phyloP scores from a whole-genome alignment of 2,329 filamentous ascomycete genomes.

The Exutisphaerella laricina region DNA sequence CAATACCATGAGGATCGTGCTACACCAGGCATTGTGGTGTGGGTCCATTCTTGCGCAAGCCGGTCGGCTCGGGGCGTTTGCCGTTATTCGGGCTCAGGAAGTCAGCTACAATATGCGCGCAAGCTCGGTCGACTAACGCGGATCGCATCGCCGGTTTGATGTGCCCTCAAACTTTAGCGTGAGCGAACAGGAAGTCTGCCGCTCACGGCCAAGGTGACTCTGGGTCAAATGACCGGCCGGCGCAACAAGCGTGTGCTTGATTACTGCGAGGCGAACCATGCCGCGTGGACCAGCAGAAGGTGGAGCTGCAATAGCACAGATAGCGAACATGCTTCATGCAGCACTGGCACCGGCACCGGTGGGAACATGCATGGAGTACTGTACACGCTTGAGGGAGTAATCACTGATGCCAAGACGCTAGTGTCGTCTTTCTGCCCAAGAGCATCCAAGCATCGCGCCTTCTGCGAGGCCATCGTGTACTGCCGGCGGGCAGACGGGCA shows the following conservation, averaged over 20 bases:
- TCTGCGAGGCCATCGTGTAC: too few species aligned
- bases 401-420: conserved; percentile 1
- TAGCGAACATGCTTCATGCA: background rate
- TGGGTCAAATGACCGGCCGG: background rate
- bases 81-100: conserved; percentile 1
- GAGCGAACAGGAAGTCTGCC: background rate
- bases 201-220: too few species aligned
- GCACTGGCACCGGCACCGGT: background rate
- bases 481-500: too few species aligned
- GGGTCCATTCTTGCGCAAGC: conserved; percentile 3
- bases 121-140: conserved; percentile 6
- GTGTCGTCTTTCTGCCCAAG: conserved; percentile 1
- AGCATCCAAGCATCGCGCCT: too few species aligned
- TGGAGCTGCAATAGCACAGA: conserved; percentile 1
- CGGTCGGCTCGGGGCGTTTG: conserved; percentile 5
- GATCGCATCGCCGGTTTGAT: conserved; percentile 5
- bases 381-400: background rate
- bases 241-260: background rate
- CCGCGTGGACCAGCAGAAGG: conserved; percentile 1
- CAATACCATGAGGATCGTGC: background rate
- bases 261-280: conserved; percentile 5
- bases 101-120: conserved; percentile 10
- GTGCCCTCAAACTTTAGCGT: conserved; percentile 2
- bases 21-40: background rate
- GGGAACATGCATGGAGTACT: too few species aligned